Evolutionary conservation across 2,329 filamentous ascomycete species (phyloP).

Genomic region (Fusarium sp.): DNA sequence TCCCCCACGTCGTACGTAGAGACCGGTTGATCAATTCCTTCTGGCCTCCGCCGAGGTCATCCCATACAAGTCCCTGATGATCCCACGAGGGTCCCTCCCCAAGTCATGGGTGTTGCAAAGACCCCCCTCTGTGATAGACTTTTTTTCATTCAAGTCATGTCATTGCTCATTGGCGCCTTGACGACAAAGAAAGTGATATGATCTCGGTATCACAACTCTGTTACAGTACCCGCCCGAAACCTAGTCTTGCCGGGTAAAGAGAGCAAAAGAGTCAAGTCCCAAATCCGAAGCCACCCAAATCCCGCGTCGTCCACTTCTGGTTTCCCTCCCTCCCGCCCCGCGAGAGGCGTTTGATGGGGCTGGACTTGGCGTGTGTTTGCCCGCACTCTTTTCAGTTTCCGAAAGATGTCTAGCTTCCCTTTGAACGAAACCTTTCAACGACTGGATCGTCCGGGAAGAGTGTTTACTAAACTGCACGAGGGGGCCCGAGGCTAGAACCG

Average conservation of each 20-base stretch:
- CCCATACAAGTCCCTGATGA: conserved; percentile 32
- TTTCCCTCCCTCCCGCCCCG: conserved; percentile 19
- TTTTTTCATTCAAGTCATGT: not conserved
- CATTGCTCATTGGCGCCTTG: conserved; percentile 8
- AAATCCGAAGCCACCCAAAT: conserved; percentile 8
- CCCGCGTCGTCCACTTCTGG: conserved; percentile 16
- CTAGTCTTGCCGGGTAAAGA: not conserved
- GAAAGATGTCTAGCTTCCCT: conserved; percentile 26
- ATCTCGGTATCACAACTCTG: conserved; percentile 27
- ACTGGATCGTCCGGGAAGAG: conserved; percentile 12
- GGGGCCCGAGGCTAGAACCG: conserved; percentile 6
- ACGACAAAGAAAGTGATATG: conserved; percentile 4
- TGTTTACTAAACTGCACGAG: conserved; percentile 5
- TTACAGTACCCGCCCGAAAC: conserved; percentile 5
- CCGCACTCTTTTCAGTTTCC: not conserved
- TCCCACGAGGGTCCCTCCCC: not conserved
- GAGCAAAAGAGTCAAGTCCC: not conserved
- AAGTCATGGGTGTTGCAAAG: not conserved
- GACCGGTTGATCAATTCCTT: conserved; percentile 34
- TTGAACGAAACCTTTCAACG: not conserved
- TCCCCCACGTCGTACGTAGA: not conserved
- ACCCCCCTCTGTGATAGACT: conserved; percentile 17
- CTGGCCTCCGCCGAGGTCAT: conserved; percentile 27
- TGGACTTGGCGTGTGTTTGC: not conserved
- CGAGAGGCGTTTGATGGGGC: conserved; percentile 23